phyloP scores from a whole-genome alignment of 768 basidiomycete species.

The Leccinum ochraceum region DNA sequence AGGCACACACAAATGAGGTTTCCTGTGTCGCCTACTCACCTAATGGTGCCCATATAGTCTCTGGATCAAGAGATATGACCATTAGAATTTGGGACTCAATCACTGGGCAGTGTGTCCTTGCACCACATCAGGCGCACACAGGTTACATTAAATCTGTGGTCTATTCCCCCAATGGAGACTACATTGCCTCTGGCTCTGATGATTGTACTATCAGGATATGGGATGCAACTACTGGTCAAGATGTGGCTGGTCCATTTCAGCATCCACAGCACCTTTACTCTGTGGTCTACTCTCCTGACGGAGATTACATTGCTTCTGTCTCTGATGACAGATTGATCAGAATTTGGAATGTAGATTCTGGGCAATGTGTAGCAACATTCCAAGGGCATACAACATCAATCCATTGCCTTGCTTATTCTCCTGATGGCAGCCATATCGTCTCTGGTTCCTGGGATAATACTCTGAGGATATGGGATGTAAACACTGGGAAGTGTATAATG shows the following conservation, averaged over 20 bases:
- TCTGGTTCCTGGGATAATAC: conserved; percentile 9
- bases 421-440: conserved; percentile 14
- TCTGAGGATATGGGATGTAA: conserved; percentile 20
- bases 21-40: conserved; percentile 24
- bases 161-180: conserved; percentile 29
- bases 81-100: conserved; percentile 22
- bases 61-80: conserved; percentile 24
- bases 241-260: conserved; percentile 14
- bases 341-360: conserved; percentile 21
- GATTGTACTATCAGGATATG: conserved; percentile 21
- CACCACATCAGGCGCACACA: conserved; percentile 6
- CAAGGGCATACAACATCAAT: not conserved
- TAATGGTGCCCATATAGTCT: conserved; percentile 25
- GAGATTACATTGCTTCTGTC: conserved; percentile 24
- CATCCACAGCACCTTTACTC: conserved; percentile 5
- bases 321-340: conserved; percentile 14
- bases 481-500: conserved; percentile 9
- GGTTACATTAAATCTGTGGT: not conserved
- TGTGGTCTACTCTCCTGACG: conserved; percentile 23
- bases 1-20: conserved; percentile 17
- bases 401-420: conserved; percentile 14
- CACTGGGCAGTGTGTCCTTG: conserved; percentile 16
- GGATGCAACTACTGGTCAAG: conserved; percentile 20
- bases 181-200: conserved; percentile 16
- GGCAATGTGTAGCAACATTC: conserved; percentile 1